These are phyloP conservation scores for Populus trichocarpa DNA, from an alignment of 441 rosid genomes.

Conservation along the genomic window DNA sequence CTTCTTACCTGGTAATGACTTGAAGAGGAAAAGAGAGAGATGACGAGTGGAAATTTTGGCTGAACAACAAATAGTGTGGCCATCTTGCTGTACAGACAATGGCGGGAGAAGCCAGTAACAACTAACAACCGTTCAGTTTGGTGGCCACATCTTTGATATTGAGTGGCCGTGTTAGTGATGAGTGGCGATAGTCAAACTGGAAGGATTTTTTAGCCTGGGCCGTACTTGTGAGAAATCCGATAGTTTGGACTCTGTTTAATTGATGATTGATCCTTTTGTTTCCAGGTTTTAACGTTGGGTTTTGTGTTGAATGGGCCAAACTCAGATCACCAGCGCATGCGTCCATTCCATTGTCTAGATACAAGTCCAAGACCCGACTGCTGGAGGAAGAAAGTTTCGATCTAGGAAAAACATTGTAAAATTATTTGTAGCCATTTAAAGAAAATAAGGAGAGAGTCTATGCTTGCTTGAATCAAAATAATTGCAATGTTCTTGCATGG, in stretches of 20 bases:
- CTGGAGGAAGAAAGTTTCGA: neutral
- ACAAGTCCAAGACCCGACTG: neutral
- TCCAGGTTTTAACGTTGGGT: neutral
- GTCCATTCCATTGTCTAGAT: neutral
- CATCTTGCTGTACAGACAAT: slow-evolving; percentile 22
- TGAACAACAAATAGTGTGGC: slow-evolving; percentile 33
- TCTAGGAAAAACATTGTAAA: neutral
- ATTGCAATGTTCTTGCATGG: neutral
- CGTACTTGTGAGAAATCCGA: neutral
- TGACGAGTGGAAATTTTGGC: neutral
- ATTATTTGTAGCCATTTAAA: neutral
- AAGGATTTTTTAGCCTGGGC: neutral
- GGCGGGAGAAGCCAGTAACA: slow-evolving; percentile 23
- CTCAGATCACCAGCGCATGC: neutral
- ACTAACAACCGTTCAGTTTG: slow-evolving; percentile 35
- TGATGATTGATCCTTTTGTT: neutral
- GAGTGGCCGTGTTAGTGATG: neutral
- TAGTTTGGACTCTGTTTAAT: neutral
- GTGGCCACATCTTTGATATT: slow-evolving; percentile 25
- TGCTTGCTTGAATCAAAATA: no score
- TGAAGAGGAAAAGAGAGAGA: slow-evolving; percentile 16
- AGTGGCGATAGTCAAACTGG: neutral
- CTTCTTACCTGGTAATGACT: slow-evolving; percentile 22
- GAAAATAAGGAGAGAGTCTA: no score
- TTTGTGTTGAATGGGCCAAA: neutral